phyloP scores from a whole-genome alignment of 2,329 filamentous ascomycete genomes.

The Dendrostoma leiphaemia region DNA sequence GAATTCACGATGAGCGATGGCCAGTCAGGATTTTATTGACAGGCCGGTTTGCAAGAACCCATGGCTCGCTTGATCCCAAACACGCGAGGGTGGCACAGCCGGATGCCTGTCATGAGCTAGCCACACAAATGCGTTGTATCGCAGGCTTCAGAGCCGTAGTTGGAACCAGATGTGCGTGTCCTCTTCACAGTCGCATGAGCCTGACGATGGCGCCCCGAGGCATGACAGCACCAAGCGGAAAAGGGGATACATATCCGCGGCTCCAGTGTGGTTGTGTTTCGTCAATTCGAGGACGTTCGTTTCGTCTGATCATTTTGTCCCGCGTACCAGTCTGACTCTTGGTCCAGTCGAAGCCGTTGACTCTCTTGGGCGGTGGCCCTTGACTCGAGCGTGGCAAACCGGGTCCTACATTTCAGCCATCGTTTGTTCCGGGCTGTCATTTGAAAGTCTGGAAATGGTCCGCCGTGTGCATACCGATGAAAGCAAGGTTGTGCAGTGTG shows the following conservation, averaged over 20 bases:
- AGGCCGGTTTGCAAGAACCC: too few species aligned
- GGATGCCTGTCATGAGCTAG: too few species aligned
- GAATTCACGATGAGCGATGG: too few species aligned
- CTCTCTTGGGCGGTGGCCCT: not conserved
- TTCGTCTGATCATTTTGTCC: not conserved
- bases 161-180: too few species aligned
- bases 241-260: not conserved
- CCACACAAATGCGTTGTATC: not conserved
- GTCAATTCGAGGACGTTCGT: not conserved
- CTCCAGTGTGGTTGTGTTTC: not conserved
- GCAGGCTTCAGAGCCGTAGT: not conserved
- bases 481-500: too few species aligned
- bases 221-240: not conserved
- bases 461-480: too few species aligned
- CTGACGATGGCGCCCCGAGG: not conserved
- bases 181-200: not conserved
- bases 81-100: too few species aligned
- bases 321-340: not conserved
- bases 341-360: not conserved
- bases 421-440: not conserved
- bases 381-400: not conserved
- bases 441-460: too few species aligned
- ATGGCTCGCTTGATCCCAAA: too few species aligned
- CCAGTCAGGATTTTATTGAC: too few species aligned
- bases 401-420: not conserved